These are phyloP conservation scores for Exophiala alcalophila DNA, from an alignment of 2,329 filamentous ascomycete genomes.

Conservation along the genomic window DNA sequence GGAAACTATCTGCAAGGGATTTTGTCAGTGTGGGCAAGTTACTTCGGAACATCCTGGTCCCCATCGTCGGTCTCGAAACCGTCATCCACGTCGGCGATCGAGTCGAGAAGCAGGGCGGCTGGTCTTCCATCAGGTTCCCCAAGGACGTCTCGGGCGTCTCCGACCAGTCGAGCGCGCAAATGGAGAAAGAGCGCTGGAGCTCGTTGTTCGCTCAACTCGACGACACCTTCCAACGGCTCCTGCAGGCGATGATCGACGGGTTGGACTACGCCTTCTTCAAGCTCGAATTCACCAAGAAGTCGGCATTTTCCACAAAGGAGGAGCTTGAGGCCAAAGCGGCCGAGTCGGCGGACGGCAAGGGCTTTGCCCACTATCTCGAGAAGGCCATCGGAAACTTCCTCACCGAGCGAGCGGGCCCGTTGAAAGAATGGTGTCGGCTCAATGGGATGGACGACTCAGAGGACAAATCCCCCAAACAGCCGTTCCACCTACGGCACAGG, in stretches of 20 bases:
- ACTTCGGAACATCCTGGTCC: conserved; percentile 18
- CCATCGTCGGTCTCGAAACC: conserved; percentile 15
- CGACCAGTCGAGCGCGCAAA: conserved; percentile 1
- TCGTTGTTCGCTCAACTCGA: conserved; percentile 13
- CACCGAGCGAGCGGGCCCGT: conserved; percentile 14
- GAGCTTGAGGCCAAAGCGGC: conserved; percentile 11
- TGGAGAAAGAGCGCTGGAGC: conserved; percentile 17
- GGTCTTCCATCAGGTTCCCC: conserved; percentile 7
- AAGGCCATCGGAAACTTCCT: conserved; percentile 19
- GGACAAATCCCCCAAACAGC: conserved; percentile 32
- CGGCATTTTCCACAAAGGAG: conserved; percentile 16
- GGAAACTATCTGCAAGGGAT: conserved; percentile 65
- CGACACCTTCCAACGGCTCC: conserved; percentile 7
- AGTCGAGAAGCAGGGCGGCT: conserved; percentile 21
- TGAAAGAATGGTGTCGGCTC: conserved; percentile 32
- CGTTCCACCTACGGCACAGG: conserved; percentile 31
- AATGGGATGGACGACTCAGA: conserved; percentile 57
- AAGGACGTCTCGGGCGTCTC: conserved; percentile 6
- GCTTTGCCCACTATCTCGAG: conserved; percentile 17
- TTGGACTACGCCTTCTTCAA: conserved; percentile 23
- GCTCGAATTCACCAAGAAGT: conserved; percentile 18
- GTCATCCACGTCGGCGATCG: conserved; percentile 18
- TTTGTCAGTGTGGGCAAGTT: conserved; percentile 53
- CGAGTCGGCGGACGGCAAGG: conserved; percentile 8
- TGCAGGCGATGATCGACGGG: conserved; percentile 20